Conservation (phyloP, 306 rosid species). For the Sphenostylis stenocarpa region DNA sequence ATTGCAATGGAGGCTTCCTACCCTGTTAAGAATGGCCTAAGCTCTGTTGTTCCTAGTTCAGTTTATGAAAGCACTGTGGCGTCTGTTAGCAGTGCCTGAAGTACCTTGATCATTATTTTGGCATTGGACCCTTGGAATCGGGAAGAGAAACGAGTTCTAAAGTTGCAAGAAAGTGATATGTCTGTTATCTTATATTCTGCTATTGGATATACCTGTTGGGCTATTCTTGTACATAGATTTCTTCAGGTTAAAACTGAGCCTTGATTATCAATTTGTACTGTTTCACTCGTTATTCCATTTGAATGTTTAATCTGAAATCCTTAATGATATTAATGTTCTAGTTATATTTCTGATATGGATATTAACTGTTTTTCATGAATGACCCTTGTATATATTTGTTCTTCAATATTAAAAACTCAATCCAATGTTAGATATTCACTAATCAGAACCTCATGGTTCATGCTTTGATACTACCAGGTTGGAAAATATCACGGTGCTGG, state of each 20-base stretch:
- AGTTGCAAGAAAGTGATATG: constrained; percentile 13
- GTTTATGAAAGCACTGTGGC: constrained; percentile 17
- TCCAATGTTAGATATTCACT: neutral
- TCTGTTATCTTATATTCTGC: neutral
- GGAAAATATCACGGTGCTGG: neutral
- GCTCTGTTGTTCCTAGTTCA: constrained; percentile 27
- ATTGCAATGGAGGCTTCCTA: constrained; percentile 77
- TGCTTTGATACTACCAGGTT: neutral
- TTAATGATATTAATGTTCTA: neutral
- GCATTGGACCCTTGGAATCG: neutral
- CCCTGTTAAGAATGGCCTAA: constrained; percentile 60
- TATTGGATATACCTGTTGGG: constrained; percentile 10
- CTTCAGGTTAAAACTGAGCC: constrained; percentile 21
- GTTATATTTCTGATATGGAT: constrained; percentile 1
- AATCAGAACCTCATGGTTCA: neutral
- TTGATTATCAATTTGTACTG: constrained; percentile 20
- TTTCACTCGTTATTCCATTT: constrained; percentile 31
- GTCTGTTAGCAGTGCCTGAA: constrained; percentile 52
- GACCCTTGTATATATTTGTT: neutral
- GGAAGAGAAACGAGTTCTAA: constrained; percentile 10
- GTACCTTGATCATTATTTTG: neutral
- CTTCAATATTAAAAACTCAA: neutral
- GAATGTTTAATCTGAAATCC: constrained; percentile 20
- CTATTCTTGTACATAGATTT: constrained; percentile 34
- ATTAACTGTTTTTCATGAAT: neutral